These are phyloP conservation scores for Colletotrichum karsti DNA, from an alignment of 2,329 filamentous ascomycete genomes.

Conservation along the genomic window DNA sequence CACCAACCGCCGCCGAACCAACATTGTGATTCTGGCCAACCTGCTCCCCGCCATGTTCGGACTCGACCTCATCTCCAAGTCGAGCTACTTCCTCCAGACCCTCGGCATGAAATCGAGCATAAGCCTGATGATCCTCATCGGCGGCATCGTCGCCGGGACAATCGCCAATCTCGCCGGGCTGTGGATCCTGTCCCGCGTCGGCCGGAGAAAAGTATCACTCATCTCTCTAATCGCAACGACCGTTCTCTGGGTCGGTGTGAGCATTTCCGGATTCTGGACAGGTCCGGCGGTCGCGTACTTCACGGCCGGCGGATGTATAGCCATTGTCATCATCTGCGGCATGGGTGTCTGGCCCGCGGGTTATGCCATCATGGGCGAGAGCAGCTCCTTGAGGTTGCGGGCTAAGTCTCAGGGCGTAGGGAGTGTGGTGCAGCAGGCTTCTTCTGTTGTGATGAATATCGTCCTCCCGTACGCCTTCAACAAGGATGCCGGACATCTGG, in stretches of 20 bases:
- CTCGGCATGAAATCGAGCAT: slow-evolving; percentile 38
- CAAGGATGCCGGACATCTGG: slow-evolving; percentile 42
- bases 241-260: slow-evolving; percentile 52
- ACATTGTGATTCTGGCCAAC: slow-evolving; percentile 50
- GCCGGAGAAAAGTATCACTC: slow-evolving; percentile 47
- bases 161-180: slow-evolving; percentile 51
- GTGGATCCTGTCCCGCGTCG: slow-evolving; percentile 50
- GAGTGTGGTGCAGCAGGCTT: slow-evolving; percentile 48
- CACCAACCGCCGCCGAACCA: slow-evolving; percentile 48
- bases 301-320: slow-evolving; percentile 47
- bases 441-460: slow-evolving; percentile 47
- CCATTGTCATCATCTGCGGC: slow-evolving; percentile 50
- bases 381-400: slow-evolving; percentile 50
- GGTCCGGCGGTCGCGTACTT: slow-evolving; percentile 48
- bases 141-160: slow-evolving; percentile 52
- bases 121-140: slow-evolving; percentile 51
- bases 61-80: slow-evolving; percentile 49
- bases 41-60: slow-evolving; percentile 53
- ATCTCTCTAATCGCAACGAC: slow-evolving; percentile 39
- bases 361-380: slow-evolving; percentile 50
- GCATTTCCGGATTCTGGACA: slow-evolving; percentile 52
- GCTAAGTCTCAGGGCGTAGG: slow-evolving; percentile 52
- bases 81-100: slow-evolving; percentile 47
- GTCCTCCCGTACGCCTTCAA: slow-evolving; percentile 60
- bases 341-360: slow-evolving; percentile 50